Percentiles rank a stretch among this genome's conserved stretches.
Evolutionary conservation across 331 rosid species (phyloP).

Genomic region (Pyrus hybrid): DNA sequence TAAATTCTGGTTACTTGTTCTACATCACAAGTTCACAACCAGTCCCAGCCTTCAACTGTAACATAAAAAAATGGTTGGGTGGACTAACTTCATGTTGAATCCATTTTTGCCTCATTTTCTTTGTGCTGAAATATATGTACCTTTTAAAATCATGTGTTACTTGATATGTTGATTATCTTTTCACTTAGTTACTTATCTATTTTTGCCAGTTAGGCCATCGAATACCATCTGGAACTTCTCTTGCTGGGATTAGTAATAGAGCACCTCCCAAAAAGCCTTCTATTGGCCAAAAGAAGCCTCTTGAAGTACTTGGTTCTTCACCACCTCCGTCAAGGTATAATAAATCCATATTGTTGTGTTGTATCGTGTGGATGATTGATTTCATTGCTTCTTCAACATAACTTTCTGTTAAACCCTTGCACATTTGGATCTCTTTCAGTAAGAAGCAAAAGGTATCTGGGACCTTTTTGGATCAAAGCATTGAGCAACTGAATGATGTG

Average conservation of each 20-base stretch:
- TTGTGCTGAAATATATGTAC: slow-evolving; percentile 1
- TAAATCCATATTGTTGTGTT: slow-evolving; percentile 4
- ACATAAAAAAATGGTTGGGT: not conserved
- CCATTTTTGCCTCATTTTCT: not conserved
- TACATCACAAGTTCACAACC: too few relatives aligned
- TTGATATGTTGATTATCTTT: slow-evolving; percentile 12
- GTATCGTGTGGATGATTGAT: slow-evolving; percentile 1
- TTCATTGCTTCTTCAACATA: slow-evolving; percentile 5
- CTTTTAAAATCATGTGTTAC: not conserved
- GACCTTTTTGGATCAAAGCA: slow-evolving; percentile 57
- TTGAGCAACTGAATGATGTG: slow-evolving; percentile 78
- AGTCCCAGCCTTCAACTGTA: not conserved
- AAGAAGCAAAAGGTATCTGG: slow-evolving; percentile 77
- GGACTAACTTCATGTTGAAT: not conserved
- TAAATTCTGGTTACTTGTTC: too few relatives aligned
- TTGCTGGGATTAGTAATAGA: slow-evolving; percentile 37
- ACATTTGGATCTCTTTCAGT: slow-evolving; percentile 28
- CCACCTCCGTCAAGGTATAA: slow-evolving; percentile 71
- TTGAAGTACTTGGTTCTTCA: slow-evolving; percentile 77
- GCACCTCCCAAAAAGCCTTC: slow-evolving; percentile 55
- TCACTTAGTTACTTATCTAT: not conserved
- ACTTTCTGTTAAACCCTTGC: not conserved
- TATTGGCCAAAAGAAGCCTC: slow-evolving; percentile 78
- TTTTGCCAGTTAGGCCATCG: slow-evolving; percentile 43
- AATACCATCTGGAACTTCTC: slow-evolving; percentile 33